phyloP scores from a whole-genome alignment of 371 early-diverging fungal genomes.

The Mucor indicus region DNA sequence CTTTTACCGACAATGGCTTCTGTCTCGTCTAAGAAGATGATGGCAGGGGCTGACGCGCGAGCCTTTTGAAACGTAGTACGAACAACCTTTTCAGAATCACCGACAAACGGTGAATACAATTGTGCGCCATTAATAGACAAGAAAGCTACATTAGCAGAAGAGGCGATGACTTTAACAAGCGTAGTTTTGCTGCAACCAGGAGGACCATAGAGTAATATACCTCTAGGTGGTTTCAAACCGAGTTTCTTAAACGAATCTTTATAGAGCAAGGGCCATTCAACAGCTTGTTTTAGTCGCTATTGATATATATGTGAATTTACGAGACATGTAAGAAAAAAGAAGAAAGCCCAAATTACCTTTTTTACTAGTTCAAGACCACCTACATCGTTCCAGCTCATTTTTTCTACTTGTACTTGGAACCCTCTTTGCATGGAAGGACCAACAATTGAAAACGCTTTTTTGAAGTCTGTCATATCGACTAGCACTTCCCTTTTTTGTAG shows the following conservation, averaged over 20 bases:
- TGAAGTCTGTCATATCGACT: slow-evolving; percentile 57
- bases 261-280: slow-evolving; percentile 93
- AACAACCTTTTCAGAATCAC: slow-evolving; percentile 90
- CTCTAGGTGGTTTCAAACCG: slow-evolving; percentile 83
- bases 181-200: slow-evolving; percentile 99
- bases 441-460: slow-evolving; percentile 59
- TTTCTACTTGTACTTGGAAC: slow-evolving; percentile 57
- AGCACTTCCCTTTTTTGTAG: slow-evolving; percentile 8
- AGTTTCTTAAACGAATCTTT: slow-evolving; percentile 69
- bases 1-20: slow-evolving; percentile 97
- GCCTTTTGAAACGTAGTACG: slow-evolving; percentile 85
- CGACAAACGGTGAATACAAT: slow-evolving; percentile 88
- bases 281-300: slow-evolving; percentile 81
- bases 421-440: slow-evolving; percentile 68
- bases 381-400: slow-evolving; percentile 82
- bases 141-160: slow-evolving; percentile 78
- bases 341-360: slow-evolving; percentile 35
- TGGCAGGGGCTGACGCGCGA: slow-evolving; percentile 80
- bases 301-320: background rate
- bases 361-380: slow-evolving; percentile 96
- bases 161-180: slow-evolving; percentile 84
- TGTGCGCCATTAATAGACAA: slow-evolving; percentile 89
- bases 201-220: slow-evolving; percentile 95
- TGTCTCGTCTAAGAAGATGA: slow-evolving; percentile 98
- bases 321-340: background rate